A percentile compares a stretch with the other conserved stretches of the same genome.
phyloP scores from a whole-genome alignment of 2,329 filamentous ascomycete species.

The Colletotrichum euphorbiae region DNA sequence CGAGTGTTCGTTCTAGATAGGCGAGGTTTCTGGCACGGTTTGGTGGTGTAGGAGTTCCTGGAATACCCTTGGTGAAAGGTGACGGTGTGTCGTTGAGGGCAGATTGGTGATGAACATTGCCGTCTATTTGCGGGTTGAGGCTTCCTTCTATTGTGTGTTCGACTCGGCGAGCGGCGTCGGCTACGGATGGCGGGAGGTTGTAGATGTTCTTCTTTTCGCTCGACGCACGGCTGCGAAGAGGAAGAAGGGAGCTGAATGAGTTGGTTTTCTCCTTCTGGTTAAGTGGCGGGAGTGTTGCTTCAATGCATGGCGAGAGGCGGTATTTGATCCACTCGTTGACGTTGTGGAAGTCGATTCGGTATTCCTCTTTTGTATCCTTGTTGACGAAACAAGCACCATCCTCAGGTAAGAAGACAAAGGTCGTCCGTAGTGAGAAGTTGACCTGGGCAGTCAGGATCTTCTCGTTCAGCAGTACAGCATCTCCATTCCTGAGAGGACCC shows the following conservation, averaged over 20 bases:
- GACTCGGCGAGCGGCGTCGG: conserved; percentile 45
- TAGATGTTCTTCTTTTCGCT: conserved; percentile 47
- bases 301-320: conserved; percentile 81
- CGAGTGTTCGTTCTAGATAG: conserved; percentile 82
- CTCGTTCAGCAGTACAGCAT: conserved; percentile 89
- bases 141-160: conserved; percentile 51
- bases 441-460: conserved; percentile 92
- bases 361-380: conserved; percentile 81
- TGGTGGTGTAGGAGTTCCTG: conserved; percentile 56
- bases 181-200: conserved; percentile 39
- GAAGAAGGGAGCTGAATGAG: conserved; percentile 59
- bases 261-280: conserved; percentile 52
- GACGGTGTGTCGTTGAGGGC: conserved; percentile 32
- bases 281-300: conserved; percentile 71
- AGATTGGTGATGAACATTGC: conserved; percentile 42
- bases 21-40: conserved; percentile 60
- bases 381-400: conserved; percentile 91
- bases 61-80: conserved; percentile 43
- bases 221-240: conserved; percentile 58
- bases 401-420: conserved; percentile 85
- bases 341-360: conserved; percentile 87
- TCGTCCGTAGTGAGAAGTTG: conserved; percentile 91
- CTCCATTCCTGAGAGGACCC: conserved; percentile 90
- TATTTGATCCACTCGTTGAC: conserved; percentile 83
- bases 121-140: conserved; percentile 61